Conservation (phyloP, 176 grass and related monocot genomes). For the Calamus simplicifolius region DNA sequence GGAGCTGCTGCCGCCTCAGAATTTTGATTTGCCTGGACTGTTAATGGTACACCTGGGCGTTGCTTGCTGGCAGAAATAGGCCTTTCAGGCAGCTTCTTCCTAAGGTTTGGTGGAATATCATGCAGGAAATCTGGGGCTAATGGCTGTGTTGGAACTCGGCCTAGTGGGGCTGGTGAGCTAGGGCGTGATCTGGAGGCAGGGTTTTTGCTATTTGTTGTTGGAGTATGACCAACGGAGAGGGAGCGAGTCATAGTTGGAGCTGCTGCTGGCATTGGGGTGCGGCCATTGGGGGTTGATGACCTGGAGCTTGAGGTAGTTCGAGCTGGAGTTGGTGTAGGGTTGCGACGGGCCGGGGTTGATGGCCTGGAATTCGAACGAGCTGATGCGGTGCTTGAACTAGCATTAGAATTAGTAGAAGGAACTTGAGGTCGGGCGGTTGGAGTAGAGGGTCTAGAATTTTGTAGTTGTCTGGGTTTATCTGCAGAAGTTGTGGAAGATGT, state of each 20-base stretch:
- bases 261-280: not conserved
- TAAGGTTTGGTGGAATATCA: not conserved
- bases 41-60: not conserved
- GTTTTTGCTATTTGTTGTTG: not conserved
- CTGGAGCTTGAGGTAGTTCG: slow-evolving; percentile 1
- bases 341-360: slow-evolving; percentile 12
- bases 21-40: not conserved
- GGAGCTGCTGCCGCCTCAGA: not conserved
- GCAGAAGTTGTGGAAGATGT: not conserved
- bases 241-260: not conserved
- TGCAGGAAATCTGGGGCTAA: not conserved
- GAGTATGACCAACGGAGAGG: not conserved
- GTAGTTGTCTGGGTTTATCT: not conserved
- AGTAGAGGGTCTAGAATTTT: not conserved
- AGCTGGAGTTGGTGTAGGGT: not conserved
- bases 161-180: slow-evolving; percentile 3
- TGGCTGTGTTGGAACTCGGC: not conserved
- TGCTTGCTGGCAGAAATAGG: not conserved
- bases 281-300: slow-evolving; percentile 9
- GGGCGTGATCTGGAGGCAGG: not conserved
- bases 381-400: not conserved
- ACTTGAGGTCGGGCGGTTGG: not conserved
- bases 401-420: not conserved
- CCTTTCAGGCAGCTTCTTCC: not conserved
- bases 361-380: slow-evolving; percentile 5